phyloP scores from a whole-genome alignment of 106 monocot genomes.

The Dioscorea zingiberensis region DNA sequence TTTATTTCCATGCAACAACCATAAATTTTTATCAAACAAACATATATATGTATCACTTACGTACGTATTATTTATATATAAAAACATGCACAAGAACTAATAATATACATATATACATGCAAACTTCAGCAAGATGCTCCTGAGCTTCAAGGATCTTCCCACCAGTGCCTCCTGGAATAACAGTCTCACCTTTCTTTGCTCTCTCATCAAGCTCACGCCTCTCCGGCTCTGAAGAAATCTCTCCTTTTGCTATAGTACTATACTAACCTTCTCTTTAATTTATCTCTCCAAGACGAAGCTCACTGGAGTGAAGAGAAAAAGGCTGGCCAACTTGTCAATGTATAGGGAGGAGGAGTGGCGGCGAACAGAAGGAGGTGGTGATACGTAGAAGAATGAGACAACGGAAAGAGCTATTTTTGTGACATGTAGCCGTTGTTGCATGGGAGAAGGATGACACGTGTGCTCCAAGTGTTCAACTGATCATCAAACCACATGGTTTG shows the following conservation, averaged over 20 bases:
- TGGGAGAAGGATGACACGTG: background rate
- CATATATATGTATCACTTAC: too few relatives aligned
- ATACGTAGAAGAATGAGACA: background rate
- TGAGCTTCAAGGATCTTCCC: constrained; percentile 41
- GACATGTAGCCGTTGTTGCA: background rate
- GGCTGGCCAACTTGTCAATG: background rate
- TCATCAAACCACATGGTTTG: too few relatives aligned
- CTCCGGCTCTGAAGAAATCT: constrained; percentile 15
- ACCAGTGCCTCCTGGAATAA: constrained; percentile 36
- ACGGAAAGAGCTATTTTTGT: background rate
- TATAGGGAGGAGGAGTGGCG: constrained; percentile 1
- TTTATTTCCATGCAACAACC: background rate
- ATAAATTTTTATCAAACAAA: too few relatives aligned
- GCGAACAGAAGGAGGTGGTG: background rate
- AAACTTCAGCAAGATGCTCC: constrained; percentile 31
- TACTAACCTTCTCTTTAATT: background rate
- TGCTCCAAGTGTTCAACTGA: background rate
- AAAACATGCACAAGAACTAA: background rate
- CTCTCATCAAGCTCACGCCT: constrained; percentile 21
- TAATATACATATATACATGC: background rate
- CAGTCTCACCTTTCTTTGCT: constrained; percentile 25
- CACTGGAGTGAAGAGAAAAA: background rate
- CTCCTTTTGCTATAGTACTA: background rate
- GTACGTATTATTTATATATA: too few relatives aligned
- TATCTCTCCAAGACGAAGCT: too few relatives aligned